phyloP scores from a whole-genome alignment of 2,329 filamentous ascomycete species.

The Ophiocordyceps sinensis region DNA sequence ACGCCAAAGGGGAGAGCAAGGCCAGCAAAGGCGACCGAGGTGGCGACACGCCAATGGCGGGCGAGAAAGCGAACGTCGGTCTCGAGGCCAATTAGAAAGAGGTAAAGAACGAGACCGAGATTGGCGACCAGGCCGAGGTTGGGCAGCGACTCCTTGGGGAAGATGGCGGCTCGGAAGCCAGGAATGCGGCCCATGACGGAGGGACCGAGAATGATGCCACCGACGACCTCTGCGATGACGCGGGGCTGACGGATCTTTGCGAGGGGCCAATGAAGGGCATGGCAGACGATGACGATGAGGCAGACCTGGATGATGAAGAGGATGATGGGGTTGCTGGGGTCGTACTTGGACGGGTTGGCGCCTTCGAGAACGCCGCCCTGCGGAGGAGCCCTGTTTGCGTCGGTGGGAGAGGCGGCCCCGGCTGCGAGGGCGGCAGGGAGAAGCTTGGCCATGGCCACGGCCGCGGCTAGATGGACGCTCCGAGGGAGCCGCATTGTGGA shows the following conservation, averaged over 20 bases:
- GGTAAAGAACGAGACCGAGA: constrained; percentile 67
- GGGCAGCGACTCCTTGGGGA: constrained; percentile 60
- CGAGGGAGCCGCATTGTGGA: neutral
- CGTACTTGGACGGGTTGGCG: constrained; percentile 52
- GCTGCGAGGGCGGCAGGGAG: neutral
- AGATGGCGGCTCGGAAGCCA: constrained; percentile 61
- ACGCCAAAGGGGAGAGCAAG: constrained; percentile 75
- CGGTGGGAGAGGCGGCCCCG: neutral
- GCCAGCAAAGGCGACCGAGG: constrained; percentile 63
- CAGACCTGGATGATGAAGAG: constrained; percentile 60
- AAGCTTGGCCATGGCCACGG: neutral
- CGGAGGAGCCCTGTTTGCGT: neutral
- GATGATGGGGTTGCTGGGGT: constrained; percentile 56
- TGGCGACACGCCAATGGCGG: constrained; percentile 67
- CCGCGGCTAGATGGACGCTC: neutral
- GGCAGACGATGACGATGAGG: constrained; percentile 34
- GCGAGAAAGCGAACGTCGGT: constrained; percentile 66
- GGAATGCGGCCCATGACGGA: constrained; percentile 81
- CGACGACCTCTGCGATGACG: constrained; percentile 74
- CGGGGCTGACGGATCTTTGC: constrained; percentile 65
- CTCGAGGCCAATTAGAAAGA: constrained; percentile 80
- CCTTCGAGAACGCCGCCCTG: constrained; percentile 56
- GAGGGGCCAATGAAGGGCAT: constrained; percentile 55
- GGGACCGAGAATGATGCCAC: constrained; percentile 72
- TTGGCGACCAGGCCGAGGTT: constrained; percentile 68